A percentile compares a stretch with the other conserved stretches of the same genome.
phyloP scores from a whole-genome alignment of 2,329 filamentous ascomycete species.

The Calonectria pseudoreteaudii region DNA sequence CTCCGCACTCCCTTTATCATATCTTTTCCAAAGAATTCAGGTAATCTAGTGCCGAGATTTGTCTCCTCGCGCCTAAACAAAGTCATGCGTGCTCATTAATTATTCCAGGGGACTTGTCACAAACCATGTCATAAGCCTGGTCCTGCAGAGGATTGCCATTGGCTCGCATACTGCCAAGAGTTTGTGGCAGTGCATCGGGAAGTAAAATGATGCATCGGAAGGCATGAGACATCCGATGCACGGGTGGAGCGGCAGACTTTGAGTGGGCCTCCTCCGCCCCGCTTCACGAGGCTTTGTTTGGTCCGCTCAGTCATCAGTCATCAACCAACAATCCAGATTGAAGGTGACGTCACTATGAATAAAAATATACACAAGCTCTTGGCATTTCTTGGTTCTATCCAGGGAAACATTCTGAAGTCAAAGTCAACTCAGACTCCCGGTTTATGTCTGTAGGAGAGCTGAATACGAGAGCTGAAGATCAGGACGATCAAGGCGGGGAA shows the following conservation, averaged over 20 bases:
- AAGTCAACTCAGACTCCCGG: too few species aligned
- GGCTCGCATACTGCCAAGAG: not conserved
- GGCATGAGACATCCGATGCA: not conserved
- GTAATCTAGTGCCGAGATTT: not conserved
- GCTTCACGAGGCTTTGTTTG: not conserved
- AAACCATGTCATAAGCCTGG: not conserved
- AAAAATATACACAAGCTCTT: too few species aligned
- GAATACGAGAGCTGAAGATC: too few species aligned
- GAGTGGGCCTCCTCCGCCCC: not conserved
- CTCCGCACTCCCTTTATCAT: not conserved
- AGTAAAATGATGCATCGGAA: not conserved
- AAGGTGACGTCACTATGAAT: not conserved
- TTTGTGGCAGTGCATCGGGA: not conserved
- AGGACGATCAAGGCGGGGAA: not conserved
- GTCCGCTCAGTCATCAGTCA: not conserved
- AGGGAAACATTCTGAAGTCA: too few species aligned
- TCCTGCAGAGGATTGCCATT: not conserved
- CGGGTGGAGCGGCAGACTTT: not conserved
- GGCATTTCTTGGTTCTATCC: too few species aligned
- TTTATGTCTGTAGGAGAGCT: too few species aligned
- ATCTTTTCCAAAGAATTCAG: not conserved
- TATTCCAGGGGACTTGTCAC: not conserved
- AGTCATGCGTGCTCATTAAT: not conserved
- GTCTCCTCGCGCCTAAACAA: not conserved
- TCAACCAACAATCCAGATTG: not conserved